phyloP scores from a whole-genome alignment of 495 filamentous ascomycete genomes.

The Penicillium salamii region DNA sequence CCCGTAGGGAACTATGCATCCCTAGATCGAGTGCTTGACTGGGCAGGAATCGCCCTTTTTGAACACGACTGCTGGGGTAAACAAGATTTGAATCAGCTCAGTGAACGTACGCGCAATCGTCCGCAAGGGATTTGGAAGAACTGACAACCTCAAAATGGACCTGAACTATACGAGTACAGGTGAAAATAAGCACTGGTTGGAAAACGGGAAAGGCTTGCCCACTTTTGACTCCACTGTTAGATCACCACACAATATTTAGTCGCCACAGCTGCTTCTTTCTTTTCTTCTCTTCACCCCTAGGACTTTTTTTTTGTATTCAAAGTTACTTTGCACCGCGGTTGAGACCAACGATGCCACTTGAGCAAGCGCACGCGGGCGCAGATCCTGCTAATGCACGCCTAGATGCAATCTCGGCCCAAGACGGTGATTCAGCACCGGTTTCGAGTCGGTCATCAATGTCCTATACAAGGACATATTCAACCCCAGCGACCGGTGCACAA shows the following conservation, averaged over 20 bases:
- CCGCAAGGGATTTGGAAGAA: slow-evolving; percentile 3
- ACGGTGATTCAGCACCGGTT: slow-evolving; percentile 13
- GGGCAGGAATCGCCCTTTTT: neutral
- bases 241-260: slow-evolving; percentile 2
- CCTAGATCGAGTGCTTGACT: neutral
- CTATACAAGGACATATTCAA: slow-evolving; percentile 16
- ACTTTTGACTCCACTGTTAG: neutral
- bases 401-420: neutral
- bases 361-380: slow-evolving; percentile 4
- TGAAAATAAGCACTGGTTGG: neutral
- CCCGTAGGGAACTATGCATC: neutral
- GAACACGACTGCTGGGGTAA: neutral
- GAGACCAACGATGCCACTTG: slow-evolving; percentile 11
- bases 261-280: neutral
- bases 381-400: slow-evolving; percentile 5
- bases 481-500: slow-evolving; percentile 23
- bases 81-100: neutral
- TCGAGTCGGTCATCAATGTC: slow-evolving; percentile 23
- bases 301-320: no score
- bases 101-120: neutral
- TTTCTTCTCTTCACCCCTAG: neutral
- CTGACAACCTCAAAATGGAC: neutral
- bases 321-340: no score
- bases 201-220: neutral
- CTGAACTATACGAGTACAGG: neutral